phyloP scores from a whole-genome alignment of 2,329 filamentous ascomycete species.

The Epichloe bromicola region DNA sequence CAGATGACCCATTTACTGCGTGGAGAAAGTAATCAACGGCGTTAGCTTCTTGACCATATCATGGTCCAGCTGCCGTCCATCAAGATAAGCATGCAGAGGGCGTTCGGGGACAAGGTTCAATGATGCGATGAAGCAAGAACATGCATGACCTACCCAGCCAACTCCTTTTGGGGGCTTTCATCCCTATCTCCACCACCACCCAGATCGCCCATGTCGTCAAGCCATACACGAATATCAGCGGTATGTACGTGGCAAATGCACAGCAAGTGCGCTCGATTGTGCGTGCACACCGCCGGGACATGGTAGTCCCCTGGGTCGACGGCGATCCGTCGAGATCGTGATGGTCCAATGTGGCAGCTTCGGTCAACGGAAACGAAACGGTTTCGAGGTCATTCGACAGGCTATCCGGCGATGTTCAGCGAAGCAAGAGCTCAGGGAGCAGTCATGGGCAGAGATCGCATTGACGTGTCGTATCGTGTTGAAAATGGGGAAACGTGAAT shows the following conservation, averaged over 20 bases:
- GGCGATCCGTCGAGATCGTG: slow-evolving; percentile 7
- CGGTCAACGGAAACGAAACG: not conserved
- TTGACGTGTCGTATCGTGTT: not conserved
- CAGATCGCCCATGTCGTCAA: slow-evolving; percentile 91
- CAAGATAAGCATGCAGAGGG: not conserved
- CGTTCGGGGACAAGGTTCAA: no score
- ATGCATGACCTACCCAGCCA: slow-evolving; percentile 38
- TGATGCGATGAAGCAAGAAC: not conserved
- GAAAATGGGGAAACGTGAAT: not conserved
- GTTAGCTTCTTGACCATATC: not conserved
- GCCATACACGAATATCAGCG: slow-evolving; percentile 78
- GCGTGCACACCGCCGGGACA: slow-evolving; percentile 52
- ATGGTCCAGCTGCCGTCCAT: no score
- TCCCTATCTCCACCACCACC: slow-evolving; percentile 65
- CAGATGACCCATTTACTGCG: slow-evolving; percentile 41
- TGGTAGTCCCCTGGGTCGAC: slow-evolving; percentile 15
- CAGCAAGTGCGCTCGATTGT: slow-evolving; percentile 76
- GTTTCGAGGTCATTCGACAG: not conserved
- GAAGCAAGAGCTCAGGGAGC: not conserved
- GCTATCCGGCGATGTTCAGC: not conserved
- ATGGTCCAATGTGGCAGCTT: slow-evolving; percentile 8
- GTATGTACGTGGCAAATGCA: slow-evolving; percentile 64
- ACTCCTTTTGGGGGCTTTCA: slow-evolving; percentile 33
- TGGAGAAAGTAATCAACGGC: not conserved
- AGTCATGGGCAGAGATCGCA: not conserved